These are phyloP conservation scores for Eucalyptus fibrosa DNA, from an alignment of 345 rosid species.

Conservation along the genomic window DNA sequence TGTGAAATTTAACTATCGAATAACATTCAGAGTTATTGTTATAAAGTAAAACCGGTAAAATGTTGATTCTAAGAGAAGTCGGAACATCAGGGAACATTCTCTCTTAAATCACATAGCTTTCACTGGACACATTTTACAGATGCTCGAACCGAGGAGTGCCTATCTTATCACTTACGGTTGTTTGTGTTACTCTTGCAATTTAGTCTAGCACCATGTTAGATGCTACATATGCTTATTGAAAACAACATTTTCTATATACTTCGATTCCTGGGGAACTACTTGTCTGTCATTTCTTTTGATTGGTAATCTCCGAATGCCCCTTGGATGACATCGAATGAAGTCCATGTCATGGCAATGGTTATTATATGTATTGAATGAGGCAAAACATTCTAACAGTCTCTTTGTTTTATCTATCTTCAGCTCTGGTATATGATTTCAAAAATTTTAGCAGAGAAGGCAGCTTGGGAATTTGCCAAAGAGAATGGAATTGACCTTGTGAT, in stretches of 20 bases:
- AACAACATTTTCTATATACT: not conserved
- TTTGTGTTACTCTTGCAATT: not conserved
- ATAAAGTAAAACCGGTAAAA: not conserved
- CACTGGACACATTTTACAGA: not conserved
- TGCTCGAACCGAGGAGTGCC: not conserved
- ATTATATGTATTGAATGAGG: not conserved
- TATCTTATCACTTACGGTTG: not conserved
- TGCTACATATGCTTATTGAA: not conserved
- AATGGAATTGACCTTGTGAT: constrained; percentile 25
- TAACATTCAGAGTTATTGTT: not conserved
- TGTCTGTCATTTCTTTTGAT: not conserved
- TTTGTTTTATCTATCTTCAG: not conserved
- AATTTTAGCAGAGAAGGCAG: constrained; percentile 33
- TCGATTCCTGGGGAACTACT: not conserved
- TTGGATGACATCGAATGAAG: not conserved
- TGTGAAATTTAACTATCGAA: not conserved
- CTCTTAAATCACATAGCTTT: not conserved
- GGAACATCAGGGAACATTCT: not conserved
- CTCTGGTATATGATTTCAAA: constrained; percentile 25
- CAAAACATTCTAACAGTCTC: not conserved
- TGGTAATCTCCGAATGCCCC: not conserved
- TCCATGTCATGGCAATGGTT: not conserved
- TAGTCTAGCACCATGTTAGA: not conserved
- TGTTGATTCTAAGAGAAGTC: not conserved
- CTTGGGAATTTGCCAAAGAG: constrained; percentile 26